Evolutionary conservation across 164 flowering plant species (phyloP), one percentile per base, ranked within the genome.

Genomic region (Warburgia ugandensis): DNA sequence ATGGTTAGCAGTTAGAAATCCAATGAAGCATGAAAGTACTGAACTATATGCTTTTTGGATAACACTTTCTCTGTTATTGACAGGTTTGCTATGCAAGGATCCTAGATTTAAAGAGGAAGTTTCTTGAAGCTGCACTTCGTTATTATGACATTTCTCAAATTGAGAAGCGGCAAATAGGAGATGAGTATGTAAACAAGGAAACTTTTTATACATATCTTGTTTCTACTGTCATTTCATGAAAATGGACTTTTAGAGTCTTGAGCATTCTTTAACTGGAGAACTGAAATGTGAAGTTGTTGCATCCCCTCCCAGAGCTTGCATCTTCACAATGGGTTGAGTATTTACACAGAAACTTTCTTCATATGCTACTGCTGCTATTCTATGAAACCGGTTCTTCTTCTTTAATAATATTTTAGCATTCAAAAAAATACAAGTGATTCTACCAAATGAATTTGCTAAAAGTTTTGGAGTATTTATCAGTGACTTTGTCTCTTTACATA

Each of bases 51-150:
- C 28, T 16, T 22, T 11, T 12, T 42, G 6, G 31, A 4, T 17
- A 10, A 14, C 38, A 9, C 16, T 1, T 20, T 42, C 22, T 17
- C 29, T 2, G 47, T 26, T 54, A 12, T 50, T 50, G 49, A 5
- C 56, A 88, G 99, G 95, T 92, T 45, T 92, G 99, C 60, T 84
- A 88, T 72, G 96, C 99, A 41, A 80, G 96, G 66, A 86, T 92
- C 56, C 68, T 92, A 47, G 99, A 92, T 74, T 59, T 92, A 42
- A 92, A 92, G 66, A 74, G 99, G 68, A 92, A 86, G 69, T 92
- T 92, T 68, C 61, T 92, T 66, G 97, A 92, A 79, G 99, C 99
- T 54, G 99, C 99, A n/a, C 50, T 92, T 5, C 95, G 95, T 16
- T 92, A 92, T 65, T 92, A 92, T 75, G 89, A 73, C 67, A 88